phyloP scores from a whole-genome alignment of 2,329 filamentous ascomycete species.

The Furcasterigmium sp. region DNA sequence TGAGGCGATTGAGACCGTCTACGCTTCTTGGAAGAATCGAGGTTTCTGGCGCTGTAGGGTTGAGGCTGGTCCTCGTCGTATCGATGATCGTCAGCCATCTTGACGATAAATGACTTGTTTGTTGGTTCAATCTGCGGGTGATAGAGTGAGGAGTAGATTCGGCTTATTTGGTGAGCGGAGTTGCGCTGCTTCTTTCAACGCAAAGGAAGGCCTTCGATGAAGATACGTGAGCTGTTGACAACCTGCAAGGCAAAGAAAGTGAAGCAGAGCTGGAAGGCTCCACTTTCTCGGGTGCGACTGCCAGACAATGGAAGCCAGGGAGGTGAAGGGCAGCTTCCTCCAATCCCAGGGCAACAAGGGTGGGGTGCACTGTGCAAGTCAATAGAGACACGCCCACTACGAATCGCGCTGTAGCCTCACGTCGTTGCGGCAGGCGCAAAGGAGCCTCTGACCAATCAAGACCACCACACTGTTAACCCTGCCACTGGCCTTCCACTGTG shows the following conservation, averaged over 20 bases:
- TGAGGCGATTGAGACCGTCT: conserved; percentile 29
- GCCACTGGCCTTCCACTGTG: background rate
- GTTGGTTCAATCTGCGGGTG: too few species aligned
- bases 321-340: too few species aligned
- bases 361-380: background rate
- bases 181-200: too few species aligned
- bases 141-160: too few species aligned
- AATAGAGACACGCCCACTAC: conserved; percentile 3
- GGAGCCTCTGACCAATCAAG: background rate
- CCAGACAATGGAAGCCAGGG: too few species aligned
- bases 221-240: too few species aligned
- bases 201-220: too few species aligned
- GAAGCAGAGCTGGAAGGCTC: too few species aligned
- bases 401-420: conserved; percentile 13
- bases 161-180: too few species aligned
- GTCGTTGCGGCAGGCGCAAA: conserved; percentile 1
- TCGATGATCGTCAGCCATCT: background rate
- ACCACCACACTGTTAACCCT: background rate
- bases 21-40: conserved; percentile 33
- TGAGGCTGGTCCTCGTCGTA: background rate
- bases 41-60: conserved; percentile 23
- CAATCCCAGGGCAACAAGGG: background rate
- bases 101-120: background rate
- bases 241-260: too few species aligned
- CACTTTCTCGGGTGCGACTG: too few species aligned